Percentiles rank a stretch among this genome's conserved stretches.
Evolutionary conservation across 73 alveolate genomes (phyloP).

Genomic region (Paramecium primaurelia): DNA sequence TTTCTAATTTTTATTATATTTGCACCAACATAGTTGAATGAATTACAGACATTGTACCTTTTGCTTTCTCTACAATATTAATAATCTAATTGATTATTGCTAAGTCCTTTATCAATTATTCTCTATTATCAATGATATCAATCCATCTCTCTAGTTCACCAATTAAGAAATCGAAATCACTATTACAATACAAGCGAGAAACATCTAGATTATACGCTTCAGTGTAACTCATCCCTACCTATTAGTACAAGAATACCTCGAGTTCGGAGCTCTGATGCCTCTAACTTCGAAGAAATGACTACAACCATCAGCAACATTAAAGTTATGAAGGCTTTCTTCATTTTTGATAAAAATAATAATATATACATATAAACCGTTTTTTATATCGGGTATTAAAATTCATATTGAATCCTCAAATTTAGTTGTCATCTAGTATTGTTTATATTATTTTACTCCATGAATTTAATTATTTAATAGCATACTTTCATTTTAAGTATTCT

Average conservation of each 20-base stretch:
- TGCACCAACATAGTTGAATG: not conserved
- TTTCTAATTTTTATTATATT: not conserved
- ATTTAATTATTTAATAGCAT: not conserved
- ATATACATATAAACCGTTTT: not conserved
- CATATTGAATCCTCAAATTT: not conserved
- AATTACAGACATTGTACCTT: not conserved
- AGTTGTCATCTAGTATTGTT: not conserved
- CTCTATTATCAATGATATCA: slow-evolving; percentile 11
- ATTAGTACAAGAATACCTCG: not conserved
- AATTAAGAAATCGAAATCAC: not conserved
- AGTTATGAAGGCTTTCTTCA: slow-evolving; percentile 16
- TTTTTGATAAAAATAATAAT: not conserved
- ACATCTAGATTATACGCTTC: not conserved
- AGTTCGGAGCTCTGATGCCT: not conserved
- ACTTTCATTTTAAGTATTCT: not conserved
- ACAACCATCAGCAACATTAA: slow-evolving; percentile 12
- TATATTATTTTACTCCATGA: not conserved
- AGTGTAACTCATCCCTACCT: not conserved
- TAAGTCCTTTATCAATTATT: not conserved
- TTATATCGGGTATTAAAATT: slow-evolving; percentile 1
- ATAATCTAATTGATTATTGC: slow-evolving; percentile 3
- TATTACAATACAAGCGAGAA: not conserved
- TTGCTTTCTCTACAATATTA: not conserved
- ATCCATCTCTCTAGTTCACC: slow-evolving; percentile 14
- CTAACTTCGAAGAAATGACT: not conserved